Conservation (phyloP, 805 yeast species). For the Ogataea nitratoaversa region DNA sequence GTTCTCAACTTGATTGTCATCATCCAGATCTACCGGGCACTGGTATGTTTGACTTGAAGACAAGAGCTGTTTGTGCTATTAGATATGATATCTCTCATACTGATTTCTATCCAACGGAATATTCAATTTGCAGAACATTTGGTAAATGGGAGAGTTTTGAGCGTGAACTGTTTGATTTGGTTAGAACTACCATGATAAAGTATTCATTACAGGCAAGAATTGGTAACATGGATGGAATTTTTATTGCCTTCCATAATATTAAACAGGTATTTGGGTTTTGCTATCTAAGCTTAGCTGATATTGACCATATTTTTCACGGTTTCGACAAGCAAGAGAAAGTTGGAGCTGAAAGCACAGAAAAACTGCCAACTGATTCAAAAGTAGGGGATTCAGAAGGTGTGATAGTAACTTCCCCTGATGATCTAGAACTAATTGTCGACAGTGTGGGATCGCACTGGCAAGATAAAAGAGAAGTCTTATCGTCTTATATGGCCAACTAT, state of each 20-base stretch:
- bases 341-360: background rate
- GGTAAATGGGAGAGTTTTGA: slow-evolving; percentile 81
- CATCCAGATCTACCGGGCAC: slow-evolving; percentile 78
- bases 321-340: slow-evolving; percentile 10
- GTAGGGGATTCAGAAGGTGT: background rate
- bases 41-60: slow-evolving; percentile 88
- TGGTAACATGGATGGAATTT: slow-evolving; percentile 96
- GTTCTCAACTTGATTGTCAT: slow-evolving; percentile 88
- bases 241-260: slow-evolving; percentile 85
- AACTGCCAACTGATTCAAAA: too few species aligned
- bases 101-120: slow-evolving; percentile 54
- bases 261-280: slow-evolving; percentile 83
- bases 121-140: slow-evolving; percentile 54
- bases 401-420: slow-evolving; percentile 8
- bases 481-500: slow-evolving; percentile 52
- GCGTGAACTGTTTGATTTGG: slow-evolving; percentile 72
- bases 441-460: slow-evolving; percentile 29
- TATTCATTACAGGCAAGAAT: slow-evolving; percentile 89
- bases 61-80: slow-evolving; percentile 85
- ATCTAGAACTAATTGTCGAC: slow-evolving; percentile 16
- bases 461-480: slow-evolving; percentile 32
- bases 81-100: slow-evolving; percentile 66
- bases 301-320: slow-evolving; percentile 62
- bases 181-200: slow-evolving; percentile 72
- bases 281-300: slow-evolving; percentile 68